phyloP scores from a whole-genome alignment of 495 filamentous ascomycete species.

The Cenococcum geophilum region DNA sequence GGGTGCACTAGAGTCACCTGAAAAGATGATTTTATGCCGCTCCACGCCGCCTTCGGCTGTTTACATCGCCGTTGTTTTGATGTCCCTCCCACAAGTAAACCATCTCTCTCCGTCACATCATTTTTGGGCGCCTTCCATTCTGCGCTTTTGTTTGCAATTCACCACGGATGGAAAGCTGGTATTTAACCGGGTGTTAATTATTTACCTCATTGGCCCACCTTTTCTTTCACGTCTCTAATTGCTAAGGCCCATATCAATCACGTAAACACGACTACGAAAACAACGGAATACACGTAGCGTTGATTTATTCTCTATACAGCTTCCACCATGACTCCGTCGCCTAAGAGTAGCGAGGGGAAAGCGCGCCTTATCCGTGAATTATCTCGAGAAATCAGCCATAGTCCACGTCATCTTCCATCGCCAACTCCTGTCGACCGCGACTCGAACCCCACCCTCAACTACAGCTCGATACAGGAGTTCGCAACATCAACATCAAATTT shows the following conservation, averaged over 20 bases:
- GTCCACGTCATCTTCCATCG: slow-evolving; percentile 19
- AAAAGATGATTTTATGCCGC: neutral
- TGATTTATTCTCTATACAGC: neutral
- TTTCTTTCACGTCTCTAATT: slow-evolving; percentile 20
- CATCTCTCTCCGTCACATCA: neutral
- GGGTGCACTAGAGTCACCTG: neutral
- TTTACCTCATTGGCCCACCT: slow-evolving; percentile 16
- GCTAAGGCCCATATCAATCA: neutral
- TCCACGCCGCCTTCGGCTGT: neutral
- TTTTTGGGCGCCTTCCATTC: neutral
- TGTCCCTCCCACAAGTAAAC: neutral
- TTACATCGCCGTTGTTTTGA: neutral
- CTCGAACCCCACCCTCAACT: slow-evolving; percentile 21
- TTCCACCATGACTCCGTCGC: slow-evolving; percentile 22
- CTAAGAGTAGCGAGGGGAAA: slow-evolving; percentile 26
- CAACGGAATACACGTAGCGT: neutral
- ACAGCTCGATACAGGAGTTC: slow-evolving; percentile 6
- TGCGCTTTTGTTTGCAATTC: neutral
- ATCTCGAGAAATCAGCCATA: slow-evolving; percentile 24
- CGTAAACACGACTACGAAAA: slow-evolving; percentile 17
- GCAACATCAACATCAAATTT: slow-evolving; percentile 7
- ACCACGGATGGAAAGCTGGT: slow-evolving; percentile 14
- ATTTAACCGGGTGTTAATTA: slow-evolving; percentile 9
- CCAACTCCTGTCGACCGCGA: slow-evolving; percentile 19
- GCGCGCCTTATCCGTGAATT: slow-evolving; percentile 27